phyloP scores from a whole-genome alignment of 345 rosid genomes.

The Euclidium syriacum region DNA sequence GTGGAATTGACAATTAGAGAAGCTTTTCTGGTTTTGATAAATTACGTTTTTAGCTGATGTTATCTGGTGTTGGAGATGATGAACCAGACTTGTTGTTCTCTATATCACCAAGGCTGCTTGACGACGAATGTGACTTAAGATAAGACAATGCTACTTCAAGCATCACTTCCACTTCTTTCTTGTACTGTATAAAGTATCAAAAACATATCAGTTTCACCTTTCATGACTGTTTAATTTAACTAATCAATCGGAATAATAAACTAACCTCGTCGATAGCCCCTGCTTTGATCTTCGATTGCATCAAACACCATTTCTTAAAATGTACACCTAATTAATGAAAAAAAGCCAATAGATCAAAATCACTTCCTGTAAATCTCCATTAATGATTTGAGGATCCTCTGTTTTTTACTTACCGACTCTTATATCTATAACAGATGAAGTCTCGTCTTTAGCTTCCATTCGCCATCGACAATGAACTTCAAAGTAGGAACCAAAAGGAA shows the following conservation, averaged over 20 bases:
- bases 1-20: neutral
- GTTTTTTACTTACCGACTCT: constrained; percentile 68
- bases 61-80: constrained; percentile 19
- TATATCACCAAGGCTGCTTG: constrained; percentile 2
- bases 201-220: constrained; percentile 1
- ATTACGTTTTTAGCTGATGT: constrained; percentile 7
- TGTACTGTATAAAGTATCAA: constrained; percentile 42
- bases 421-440: constrained; percentile 52
- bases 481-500: constrained; percentile 94
- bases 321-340: constrained; percentile 71
- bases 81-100: constrained; percentile 11
- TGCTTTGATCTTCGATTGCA: constrained; percentile 89
- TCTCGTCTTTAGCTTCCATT: constrained; percentile 56
- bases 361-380: neutral
- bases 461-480: constrained; percentile 93
- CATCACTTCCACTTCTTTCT: constrained; percentile 83
- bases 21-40: neutral
- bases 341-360: constrained; percentile 12
- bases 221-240: neutral
- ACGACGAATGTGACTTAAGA: constrained; percentile 32
- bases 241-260: neutral
- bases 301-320: constrained; percentile 96
- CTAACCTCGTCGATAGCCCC: constrained; percentile 88
- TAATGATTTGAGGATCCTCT: neutral
- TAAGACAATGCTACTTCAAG: constrained; percentile 43